Percentiles rank a stretch among this genome's conserved stretches.
These are phyloP conservation scores for Cupressus sempervirens DNA, from an alignment of 75 land plant genomes.

Conservation along the genomic window DNA sequence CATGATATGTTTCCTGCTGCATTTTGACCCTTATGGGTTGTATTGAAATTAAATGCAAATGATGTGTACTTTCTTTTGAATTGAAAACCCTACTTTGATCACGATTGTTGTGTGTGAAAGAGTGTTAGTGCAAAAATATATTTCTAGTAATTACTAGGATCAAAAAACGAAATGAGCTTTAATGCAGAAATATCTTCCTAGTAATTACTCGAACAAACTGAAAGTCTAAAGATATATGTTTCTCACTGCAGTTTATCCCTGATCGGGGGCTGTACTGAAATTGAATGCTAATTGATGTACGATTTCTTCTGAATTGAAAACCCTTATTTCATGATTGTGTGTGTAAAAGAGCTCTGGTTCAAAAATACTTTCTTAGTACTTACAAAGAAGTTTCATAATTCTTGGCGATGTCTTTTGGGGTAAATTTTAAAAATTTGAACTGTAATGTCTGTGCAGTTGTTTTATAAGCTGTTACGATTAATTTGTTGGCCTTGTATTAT, in stretches of 20 bases:
- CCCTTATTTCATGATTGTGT: not conserved
- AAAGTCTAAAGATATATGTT: not conserved
- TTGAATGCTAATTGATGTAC: not conserved
- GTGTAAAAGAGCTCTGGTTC: not conserved
- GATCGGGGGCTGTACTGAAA: not conserved
- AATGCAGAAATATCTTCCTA: not conserved
- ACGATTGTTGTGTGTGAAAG: not conserved
- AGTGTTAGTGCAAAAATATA: not conserved
- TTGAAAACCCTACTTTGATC: not conserved
- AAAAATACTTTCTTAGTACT: not conserved
- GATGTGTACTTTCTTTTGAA: not conserved
- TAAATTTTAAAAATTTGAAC: not conserved
- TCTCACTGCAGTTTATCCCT: not conserved
- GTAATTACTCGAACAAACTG: not conserved
- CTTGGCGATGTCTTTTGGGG: not conserved
- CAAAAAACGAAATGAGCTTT: too few species aligned
- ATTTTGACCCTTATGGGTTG: not conserved
- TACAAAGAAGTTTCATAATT: not conserved
- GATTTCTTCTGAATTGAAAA: not conserved
- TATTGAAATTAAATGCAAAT: not conserved
- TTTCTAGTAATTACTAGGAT: too few species aligned
- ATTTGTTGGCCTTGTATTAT: not conserved
- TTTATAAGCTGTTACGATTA: not conserved
- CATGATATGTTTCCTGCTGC: not conserved
- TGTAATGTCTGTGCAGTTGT: not conserved